phyloP scores from a whole-genome alignment of 306 rosid genomes.

The Quercus cerris region DNA sequence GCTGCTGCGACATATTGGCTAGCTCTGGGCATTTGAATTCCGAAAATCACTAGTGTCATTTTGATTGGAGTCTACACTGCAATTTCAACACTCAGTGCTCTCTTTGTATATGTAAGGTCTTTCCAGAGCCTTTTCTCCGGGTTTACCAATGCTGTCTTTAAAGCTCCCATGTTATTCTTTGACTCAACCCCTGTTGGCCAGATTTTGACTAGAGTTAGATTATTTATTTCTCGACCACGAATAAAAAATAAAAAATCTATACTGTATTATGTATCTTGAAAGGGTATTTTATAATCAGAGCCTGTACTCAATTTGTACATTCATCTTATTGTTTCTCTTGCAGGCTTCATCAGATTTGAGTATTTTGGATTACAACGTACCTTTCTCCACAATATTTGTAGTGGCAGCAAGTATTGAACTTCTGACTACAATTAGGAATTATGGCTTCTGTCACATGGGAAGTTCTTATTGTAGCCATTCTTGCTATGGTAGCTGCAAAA shows the following conservation, averaged over 20 bases:
- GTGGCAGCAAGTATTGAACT: conserved; percentile 14
- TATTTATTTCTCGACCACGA: too few relatives aligned
- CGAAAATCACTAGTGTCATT: conserved; percentile 20
- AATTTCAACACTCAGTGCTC: conserved; percentile 37
- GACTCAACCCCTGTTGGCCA: conserved; percentile 56
- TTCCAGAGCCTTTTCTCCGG: conserved; percentile 45
- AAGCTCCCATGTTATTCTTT: conserved; percentile 67
- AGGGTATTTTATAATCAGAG: not conserved
- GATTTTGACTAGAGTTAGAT: conserved; percentile 52
- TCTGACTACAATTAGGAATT: conserved; percentile 20
- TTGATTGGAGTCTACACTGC: conserved; percentile 38
- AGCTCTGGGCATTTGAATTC: conserved; percentile 42
- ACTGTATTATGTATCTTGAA: not conserved
- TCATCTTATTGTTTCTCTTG: not conserved
- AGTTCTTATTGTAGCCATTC: conserved; percentile 40
- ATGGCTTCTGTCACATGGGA: conserved; percentile 53
- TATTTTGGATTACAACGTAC: conserved; percentile 44
- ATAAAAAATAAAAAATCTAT: not conserved
- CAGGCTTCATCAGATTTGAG: conserved; percentile 47
- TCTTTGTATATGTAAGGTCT: conserved; percentile 35
- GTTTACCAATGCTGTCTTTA: conserved; percentile 47
- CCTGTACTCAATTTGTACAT: not conserved
- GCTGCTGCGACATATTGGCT: conserved; percentile 47
- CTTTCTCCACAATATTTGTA: conserved; percentile 27
- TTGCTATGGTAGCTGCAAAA: conserved; percentile 26